Base-by-base conservation (phyloP, 352 stramenopile genomes). In the Thalassiosira ordinaria region DNA sequence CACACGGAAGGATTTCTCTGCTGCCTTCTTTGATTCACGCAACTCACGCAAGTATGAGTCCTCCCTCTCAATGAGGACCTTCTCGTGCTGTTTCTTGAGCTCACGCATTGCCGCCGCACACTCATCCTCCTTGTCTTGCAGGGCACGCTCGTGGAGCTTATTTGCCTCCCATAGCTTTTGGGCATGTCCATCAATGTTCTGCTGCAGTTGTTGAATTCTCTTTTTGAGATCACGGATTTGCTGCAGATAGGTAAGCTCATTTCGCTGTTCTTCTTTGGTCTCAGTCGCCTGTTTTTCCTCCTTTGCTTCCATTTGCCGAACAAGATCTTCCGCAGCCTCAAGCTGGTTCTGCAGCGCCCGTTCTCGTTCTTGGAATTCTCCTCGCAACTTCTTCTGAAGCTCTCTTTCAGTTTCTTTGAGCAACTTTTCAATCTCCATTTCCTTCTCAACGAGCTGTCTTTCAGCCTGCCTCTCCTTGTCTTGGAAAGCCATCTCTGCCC, bases 111-210 rank as follows among this genome's bases (percentile, higher is more conserved):
- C 68, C 24, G 14, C n/a, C 22, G 26, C 37, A 41, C 22, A 69
- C 20, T 80, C 62, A 64, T 84, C 76, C 29, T 80, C 76, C 44
- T 77, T 80, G 8, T 75, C 73, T 65, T 76, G 63, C 7, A 82
- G 16, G 13, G 55, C 64, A 49, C 56, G 51, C 14, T 72, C 24
- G 11, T 67, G 65, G 5, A 51, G 16, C 44, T 74, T 75, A n/a
- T 82, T 67, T 22, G 73, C 73, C 37, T 82, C 64, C 63, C 55
- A 61, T 0, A 82, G 31, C 39, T 82, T 62, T 35, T 51, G 20
- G 2, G 53, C 33, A n/a, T 66, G 47, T 0, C 16, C 49, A 27
- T 72, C 35, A 1, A 63, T 37, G 14, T 63, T 64, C 49, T 73
- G 41, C 63, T 79, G 27, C 29, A 84, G 49, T 13, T 66, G 57